Base-by-base conservation (phyloP, 129 eudicot species). In the Scalesia atractyloides region DNA sequence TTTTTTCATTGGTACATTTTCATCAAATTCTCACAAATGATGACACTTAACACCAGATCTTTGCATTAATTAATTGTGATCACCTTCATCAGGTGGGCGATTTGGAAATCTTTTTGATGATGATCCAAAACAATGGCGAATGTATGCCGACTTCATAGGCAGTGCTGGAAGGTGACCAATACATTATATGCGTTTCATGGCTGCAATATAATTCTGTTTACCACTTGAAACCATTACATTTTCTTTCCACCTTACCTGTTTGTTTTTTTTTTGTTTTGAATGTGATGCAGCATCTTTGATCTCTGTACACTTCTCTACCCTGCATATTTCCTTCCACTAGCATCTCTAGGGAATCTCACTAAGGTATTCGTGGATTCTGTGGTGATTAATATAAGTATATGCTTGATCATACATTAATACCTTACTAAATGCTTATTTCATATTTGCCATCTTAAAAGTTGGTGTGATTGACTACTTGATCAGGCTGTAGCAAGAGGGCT, bases 401-500 rank as follows among this genome's bases (percentile, higher is more conserved):
- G 37, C 47, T n/a, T 16, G 24, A 34, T 62, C 37, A 62, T 64
- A 64, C 50, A 34, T 64, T 44, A 34, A 62, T 64, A 64, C 49
- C 47, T 36, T 44, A n/a, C 26, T 39, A 70, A 54, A 70, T 10
- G 11, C 60, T 19, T 17, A 33, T 33, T 58, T 58, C 43, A 60
- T 46, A 15, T 72, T 24, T 41, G 46, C 44, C 68, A 18, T 58
- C 43, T 12, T 47, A 15, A 9, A 48, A 69, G 30, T 70, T 71
- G 1, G 24, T 41, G 39, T 63, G 17, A 33, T 52, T 80, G 67
- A 59, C 47, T 39, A 62, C 46, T 61, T 84, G 34, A 61, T 64
- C 84, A 94, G 99, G 99, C 99, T 61, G 91, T 94, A 58, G 99
- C 96, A 50, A 90, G 97, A 79, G 99, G 99, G 24, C 96, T 94